Base-by-base conservation (phyloP, 2,329 filamentous ascomycete species). In the Cladobotryum mycophilum region DNA sequence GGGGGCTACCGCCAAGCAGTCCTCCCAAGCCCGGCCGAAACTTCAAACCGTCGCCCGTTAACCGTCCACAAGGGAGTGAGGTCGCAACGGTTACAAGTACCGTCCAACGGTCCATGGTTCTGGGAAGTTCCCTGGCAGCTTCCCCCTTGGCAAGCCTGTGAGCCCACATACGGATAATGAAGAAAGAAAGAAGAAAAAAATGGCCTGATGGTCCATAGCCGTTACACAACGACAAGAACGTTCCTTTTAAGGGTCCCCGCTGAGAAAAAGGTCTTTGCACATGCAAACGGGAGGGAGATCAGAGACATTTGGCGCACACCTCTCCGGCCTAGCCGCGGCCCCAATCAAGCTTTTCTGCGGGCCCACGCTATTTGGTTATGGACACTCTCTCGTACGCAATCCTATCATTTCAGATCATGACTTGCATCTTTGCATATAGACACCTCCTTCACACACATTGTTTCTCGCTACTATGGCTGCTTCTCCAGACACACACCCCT, bases 301-400 rank as follows among this genome's bases (percentile, higher is more conserved):
- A 30, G 25, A 30, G 20, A 25, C 14, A 25, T n/a, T 25, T 15
- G 41, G 43, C 1, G 18, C 45, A 42, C 49, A 20, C 34, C 42
- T 25, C 43, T 22, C 36, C 18, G 25, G 41, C 33, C 22, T 11
- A 49, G 48, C 49, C 47, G 53, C 38, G 42, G 49, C 48, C 52
- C 55, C 54, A 58, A 57, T 58, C 52, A 55, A 54, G 52, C 54
- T 42, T 53, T 42, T 36, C 43, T 41, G 30, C 40, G 41, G 45
- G 54, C 53, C 56, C 55, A 52, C 55, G 51, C 58, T 56, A 64
- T 55, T 55, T 41, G 18, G 34, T 41, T 33, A 13, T 22, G 20
- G 33, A 44, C 33, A 22, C 30, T 15, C 42, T 20, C 15, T 22
- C 41, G 13, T 34, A 38, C 17, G 12, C 17, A 38, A 17, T 38